These are phyloP conservation scores for Pseudogymnoascus sp. DNA, from an alignment of 2,329 filamentous ascomycete genomes.

Conservation along the genomic window DNA sequence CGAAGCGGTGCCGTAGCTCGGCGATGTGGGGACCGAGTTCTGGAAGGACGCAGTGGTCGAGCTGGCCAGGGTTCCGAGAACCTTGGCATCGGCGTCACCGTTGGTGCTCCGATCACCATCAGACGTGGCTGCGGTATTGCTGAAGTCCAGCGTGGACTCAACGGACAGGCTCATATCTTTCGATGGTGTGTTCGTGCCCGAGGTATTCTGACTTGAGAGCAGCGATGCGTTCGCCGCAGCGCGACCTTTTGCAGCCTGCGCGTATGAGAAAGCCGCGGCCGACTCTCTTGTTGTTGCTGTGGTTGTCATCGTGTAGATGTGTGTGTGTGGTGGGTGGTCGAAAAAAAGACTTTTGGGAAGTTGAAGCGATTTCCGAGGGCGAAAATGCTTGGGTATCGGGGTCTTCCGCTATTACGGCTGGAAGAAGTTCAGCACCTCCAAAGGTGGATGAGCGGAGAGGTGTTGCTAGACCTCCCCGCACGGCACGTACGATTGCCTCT, in stretches of 20 bases:
- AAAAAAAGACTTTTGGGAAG: not conserved
- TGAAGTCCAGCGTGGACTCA: not conserved
- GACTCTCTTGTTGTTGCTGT: slow-evolving; percentile 33
- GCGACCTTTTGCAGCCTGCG: slow-evolving; percentile 86
- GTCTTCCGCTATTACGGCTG: slow-evolving; percentile 15
- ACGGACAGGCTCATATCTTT: slow-evolving; percentile 25
- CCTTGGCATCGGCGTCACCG: slow-evolving; percentile 21
- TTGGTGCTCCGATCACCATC: slow-evolving; percentile 22
- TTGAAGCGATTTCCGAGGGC: not conserved
- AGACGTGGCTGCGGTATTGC: not conserved
- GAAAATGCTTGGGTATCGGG: slow-evolving; percentile 2
- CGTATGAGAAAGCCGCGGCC: slow-evolving; percentile 68
- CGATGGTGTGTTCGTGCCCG: slow-evolving; percentile 28
- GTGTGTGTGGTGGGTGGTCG: not conserved
- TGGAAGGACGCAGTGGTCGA: slow-evolving; percentile 22
- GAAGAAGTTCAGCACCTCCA: slow-evolving; percentile 26
- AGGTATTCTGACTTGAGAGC: slow-evolving; percentile 28
- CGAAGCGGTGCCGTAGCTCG: slow-evolving; percentile 48
- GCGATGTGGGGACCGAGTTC: slow-evolving; percentile 43
- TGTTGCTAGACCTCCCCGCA: slow-evolving; percentile 33
- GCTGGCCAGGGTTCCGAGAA: slow-evolving; percentile 20
- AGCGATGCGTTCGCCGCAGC: slow-evolving; percentile 23
- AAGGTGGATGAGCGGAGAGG: slow-evolving; percentile 34
- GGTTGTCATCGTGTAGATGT: slow-evolving; percentile 36
- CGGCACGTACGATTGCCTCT: slow-evolving; percentile 13